phyloP scores from a whole-genome alignment of 1,284 basidiomycete genomes.

The Ustilago lituana region DNA sequence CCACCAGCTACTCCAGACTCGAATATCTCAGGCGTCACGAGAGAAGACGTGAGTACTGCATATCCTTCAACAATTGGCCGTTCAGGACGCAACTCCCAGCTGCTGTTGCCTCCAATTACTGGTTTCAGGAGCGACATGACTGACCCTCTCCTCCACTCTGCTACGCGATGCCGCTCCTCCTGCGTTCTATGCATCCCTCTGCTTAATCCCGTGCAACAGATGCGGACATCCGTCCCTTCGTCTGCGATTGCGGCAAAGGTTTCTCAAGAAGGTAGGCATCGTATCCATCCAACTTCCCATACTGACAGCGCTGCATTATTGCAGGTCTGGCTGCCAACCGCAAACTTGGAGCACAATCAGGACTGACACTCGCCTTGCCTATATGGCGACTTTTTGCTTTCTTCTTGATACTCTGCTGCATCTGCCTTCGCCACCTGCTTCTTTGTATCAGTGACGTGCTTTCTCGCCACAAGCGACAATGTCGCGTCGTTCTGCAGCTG shows the following conservation, averaged over 20 bases:
- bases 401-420: no score
- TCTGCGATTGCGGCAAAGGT: conserved; percentile 65
- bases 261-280: conserved; percentile 60
- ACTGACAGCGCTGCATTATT: no score
- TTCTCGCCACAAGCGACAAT: conserved; percentile 64
- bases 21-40: conserved; percentile 66
- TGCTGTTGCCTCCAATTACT: no score
- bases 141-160: no score
- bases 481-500: conserved; percentile 53
- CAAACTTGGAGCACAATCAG: no score
- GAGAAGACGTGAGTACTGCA: conserved; percentile 52
- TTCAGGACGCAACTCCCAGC: no score
- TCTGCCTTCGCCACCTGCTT: no score
- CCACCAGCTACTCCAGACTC: conserved; percentile 64
- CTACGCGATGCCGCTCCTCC: background rate
- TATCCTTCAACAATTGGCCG: no score
- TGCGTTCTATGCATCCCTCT: background rate
- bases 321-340: no score
- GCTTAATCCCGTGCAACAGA: conserved; percentile 18
- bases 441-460: conserved; percentile 64
- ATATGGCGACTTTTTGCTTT: no score
- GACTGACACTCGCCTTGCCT: no score
- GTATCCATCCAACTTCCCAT: background rate
- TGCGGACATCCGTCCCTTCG: conserved; percentile 64
- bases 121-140: no score